phyloP scores from a whole-genome alignment of 2,329 filamentous ascomycete genomes.

The Colletotrichum australisinense region DNA sequence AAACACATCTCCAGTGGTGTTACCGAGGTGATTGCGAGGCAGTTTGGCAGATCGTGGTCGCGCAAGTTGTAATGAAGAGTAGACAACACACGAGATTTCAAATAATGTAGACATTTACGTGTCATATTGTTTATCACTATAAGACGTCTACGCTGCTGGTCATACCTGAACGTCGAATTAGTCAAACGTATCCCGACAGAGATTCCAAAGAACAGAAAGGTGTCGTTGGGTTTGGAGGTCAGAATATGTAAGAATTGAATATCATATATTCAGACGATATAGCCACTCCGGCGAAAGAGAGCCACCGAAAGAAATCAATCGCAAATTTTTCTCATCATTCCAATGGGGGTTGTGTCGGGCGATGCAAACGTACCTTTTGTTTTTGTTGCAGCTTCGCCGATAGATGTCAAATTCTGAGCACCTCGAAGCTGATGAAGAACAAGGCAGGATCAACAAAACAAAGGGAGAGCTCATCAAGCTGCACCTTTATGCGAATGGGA shows the following conservation, averaged over 20 bases:
- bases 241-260: slow-evolving; percentile 99
- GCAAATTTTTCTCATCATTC: slow-evolving; percentile 98
- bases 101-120: background rate
- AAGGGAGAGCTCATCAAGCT: background rate
- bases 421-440: slow-evolving; percentile 11
- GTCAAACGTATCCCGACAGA: background rate
- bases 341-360: slow-evolving; percentile 35
- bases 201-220: background rate
- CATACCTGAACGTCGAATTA: slow-evolving; percentile 15
- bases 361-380: slow-evolving; percentile 39
- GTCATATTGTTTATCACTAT: too few species aligned
- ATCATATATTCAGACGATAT: slow-evolving; percentile 84
- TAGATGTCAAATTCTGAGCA: background rate
- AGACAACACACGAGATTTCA: background rate
- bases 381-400: background rate
- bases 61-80: too few species aligned
- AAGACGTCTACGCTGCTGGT: too few species aligned
- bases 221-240: slow-evolving; percentile 58
- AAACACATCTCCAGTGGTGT: too few species aligned
- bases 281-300: slow-evolving; percentile 89
- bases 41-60: too few species aligned
- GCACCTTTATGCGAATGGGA: slow-evolving; percentile 5
- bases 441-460: background rate
- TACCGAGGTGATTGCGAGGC: too few species aligned
- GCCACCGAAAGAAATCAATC: slow-evolving; percentile 91